Evolutionary conservation across 306 rosid genomes (phyloP).

Genomic region (Hippophae tibetana): DNA sequence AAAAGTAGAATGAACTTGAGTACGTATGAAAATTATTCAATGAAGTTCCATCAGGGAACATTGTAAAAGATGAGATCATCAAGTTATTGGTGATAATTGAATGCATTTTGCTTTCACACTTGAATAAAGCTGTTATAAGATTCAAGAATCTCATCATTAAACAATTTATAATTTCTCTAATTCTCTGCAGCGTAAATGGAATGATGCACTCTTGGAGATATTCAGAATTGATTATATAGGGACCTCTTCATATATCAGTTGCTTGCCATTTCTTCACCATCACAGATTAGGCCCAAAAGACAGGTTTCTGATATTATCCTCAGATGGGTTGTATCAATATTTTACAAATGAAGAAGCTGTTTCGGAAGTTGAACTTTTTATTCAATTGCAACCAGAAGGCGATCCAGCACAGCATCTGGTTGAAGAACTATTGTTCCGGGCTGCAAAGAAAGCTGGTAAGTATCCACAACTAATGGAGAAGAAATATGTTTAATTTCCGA

Average conservation of each 20-base stretch:
- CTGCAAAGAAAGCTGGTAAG: slow-evolving; percentile 91
- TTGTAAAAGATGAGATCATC: no score
- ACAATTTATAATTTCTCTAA: slow-evolving; percentile 4
- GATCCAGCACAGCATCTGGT: slow-evolving; percentile 96
- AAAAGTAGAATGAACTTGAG: no score
- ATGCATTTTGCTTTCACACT: no score
- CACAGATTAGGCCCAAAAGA: slow-evolving; percentile 86
- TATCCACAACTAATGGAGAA: background rate
- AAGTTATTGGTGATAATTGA: background rate
- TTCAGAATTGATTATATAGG: slow-evolving; percentile 91
- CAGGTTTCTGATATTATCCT: slow-evolving; percentile 77
- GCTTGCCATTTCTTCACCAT: slow-evolving; percentile 75
- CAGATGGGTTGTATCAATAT: slow-evolving; percentile 94
- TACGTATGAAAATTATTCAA: no score
- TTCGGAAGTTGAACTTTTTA: slow-evolving; percentile 87
- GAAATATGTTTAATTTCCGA: background rate
- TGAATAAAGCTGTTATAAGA: no score
- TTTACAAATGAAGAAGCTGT: slow-evolving; percentile 93
- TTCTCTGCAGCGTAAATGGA: slow-evolving; percentile 86
- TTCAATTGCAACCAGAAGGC: slow-evolving; percentile 88
- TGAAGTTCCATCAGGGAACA: no score
- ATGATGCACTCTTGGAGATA: slow-evolving; percentile 80
- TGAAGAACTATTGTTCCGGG: slow-evolving; percentile 88
- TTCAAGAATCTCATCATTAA: background rate
- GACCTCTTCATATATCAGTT: slow-evolving; percentile 71